Conservation (phyloP, 1,284 basidiomycete species). For the Boletellus dicymbophilus region DNA sequence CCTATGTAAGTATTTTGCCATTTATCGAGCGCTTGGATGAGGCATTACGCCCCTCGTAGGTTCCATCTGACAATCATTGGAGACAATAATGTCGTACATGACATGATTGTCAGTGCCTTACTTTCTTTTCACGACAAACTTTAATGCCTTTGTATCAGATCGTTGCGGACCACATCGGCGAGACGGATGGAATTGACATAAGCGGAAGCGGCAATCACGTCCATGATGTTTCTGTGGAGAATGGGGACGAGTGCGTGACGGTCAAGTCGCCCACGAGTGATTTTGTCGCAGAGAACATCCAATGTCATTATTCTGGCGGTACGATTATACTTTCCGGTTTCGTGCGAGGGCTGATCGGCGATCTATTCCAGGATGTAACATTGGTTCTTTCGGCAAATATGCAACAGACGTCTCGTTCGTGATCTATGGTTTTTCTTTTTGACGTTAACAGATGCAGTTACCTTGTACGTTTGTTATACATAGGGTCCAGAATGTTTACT, state of each 20-base stretch:
- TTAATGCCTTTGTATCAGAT: constrained; percentile 5
- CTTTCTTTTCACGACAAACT: neutral
- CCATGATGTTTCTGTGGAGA: constrained; percentile 21
- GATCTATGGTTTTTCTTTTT: too few species aligned
- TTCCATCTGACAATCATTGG: constrained; percentile 15
- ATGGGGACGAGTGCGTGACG: constrained; percentile 20
- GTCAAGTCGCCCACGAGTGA: constrained; percentile 15
- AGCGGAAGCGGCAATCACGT: constrained; percentile 15
- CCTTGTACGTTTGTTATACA: too few species aligned
- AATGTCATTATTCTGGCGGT: constrained; percentile 15
- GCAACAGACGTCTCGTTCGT: constrained; percentile 7
- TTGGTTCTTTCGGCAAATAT: constrained; percentile 16
- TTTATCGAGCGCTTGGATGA: neutral
- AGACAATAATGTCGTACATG: constrained; percentile 8
- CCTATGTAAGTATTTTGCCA: constrained; percentile 7
- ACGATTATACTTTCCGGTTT: neutral
- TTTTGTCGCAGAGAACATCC: constrained; percentile 15
- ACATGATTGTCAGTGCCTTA: constrained; percentile 12
- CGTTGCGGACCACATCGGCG: constrained; percentile 19
- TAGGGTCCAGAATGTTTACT: constrained; percentile 15
- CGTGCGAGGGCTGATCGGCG: neutral
- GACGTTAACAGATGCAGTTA: too few species aligned
- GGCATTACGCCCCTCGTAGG: neutral
- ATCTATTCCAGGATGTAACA: constrained; percentile 15
- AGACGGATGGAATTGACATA: constrained; percentile 16